Percentiles rank a stretch among this genome's conserved stretches.
These are phyloP conservation scores for Sequoia sempervirens DNA, from an alignment of 75 land plant genomes.

Conservation along the genomic window DNA sequence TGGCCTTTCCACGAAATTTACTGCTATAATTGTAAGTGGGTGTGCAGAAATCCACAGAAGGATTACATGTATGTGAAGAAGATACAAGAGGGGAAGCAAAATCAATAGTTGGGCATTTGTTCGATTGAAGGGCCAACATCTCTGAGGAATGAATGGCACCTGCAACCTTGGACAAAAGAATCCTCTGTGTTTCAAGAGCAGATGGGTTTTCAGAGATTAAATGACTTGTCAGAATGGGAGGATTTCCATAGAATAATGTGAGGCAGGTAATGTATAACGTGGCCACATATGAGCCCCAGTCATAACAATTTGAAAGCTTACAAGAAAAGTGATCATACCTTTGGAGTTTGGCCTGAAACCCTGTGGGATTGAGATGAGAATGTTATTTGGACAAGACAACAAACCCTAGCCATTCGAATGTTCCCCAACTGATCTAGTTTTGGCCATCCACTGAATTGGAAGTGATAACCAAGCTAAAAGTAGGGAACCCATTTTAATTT, in stretches of 20 bases:
- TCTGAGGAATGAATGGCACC: not conserved
- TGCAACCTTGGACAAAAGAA: not conserved
- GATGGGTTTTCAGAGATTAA: not conserved
- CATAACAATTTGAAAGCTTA: no score
- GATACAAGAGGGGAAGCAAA: no score
- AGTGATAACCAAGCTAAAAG: no score
- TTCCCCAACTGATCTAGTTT: no score
- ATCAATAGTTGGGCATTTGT: not conserved
- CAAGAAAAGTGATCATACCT: no score
- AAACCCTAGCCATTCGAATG: no score
- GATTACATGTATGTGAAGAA: not conserved
- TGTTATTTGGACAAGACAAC: no score
- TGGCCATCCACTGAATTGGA: no score
- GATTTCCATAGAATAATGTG: not conserved
- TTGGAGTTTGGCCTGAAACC: no score
- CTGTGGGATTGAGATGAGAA: no score
- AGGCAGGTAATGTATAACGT: not conserved
- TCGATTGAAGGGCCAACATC: not conserved
- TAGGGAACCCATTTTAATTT: no score
- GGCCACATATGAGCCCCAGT: not conserved
- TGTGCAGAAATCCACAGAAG: not conserved
- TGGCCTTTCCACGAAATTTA: not conserved
- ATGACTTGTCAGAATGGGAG: not conserved
- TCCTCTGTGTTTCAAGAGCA: not conserved
- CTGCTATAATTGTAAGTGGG: not conserved